These are phyloP conservation scores for Arabidopsis lyrata DNA, from an alignment of 441 rosid genomes.

Conservation along the genomic window DNA sequence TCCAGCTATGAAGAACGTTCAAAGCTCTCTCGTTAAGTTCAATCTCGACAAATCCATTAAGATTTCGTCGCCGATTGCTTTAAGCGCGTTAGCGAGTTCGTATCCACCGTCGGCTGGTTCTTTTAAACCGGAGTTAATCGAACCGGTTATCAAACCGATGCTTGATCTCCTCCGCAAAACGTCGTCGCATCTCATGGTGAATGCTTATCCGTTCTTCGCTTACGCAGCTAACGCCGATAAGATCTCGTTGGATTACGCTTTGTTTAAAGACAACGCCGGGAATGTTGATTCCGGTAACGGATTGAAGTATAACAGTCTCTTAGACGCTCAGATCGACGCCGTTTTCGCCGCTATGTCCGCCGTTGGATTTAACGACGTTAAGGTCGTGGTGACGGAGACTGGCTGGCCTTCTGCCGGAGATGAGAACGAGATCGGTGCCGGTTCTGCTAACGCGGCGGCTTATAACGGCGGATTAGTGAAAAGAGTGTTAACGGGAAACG, in stretches of 20 bases:
- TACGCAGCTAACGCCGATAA: slow-evolving; percentile 64
- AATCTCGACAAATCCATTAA: slow-evolving; percentile 60
- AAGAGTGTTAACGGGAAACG: slow-evolving; percentile 55
- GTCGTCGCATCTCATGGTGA: slow-evolving; percentile 75
- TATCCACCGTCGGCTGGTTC: slow-evolving; percentile 86
- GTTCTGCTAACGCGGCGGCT: slow-evolving; percentile 60
- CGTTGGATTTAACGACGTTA: slow-evolving; percentile 52
- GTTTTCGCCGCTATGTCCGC: slow-evolving; percentile 73
- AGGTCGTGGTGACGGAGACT: slow-evolving; percentile 63
- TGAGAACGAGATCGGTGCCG: slow-evolving; percentile 58
- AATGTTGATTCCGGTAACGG: slow-evolving; percentile 82
- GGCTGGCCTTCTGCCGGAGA: slow-evolving; percentile 81
- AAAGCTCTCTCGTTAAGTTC: slow-evolving; percentile 60
- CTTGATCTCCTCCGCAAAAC: slow-evolving; percentile 62
- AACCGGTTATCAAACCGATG: slow-evolving; percentile 81
- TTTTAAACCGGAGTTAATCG: slow-evolving; percentile 62
- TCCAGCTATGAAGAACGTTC: slow-evolving; percentile 79
- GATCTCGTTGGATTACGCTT: slow-evolving; percentile 75
- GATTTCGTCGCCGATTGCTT: slow-evolving; percentile 80
- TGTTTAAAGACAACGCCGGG: slow-evolving; percentile 70
- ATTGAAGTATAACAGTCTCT: slow-evolving; percentile 64
- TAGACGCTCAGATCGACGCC: slow-evolving; percentile 91
- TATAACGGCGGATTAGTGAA: slow-evolving; percentile 66
- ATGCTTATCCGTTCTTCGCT: slow-evolving; percentile 87
- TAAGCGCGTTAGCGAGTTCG: slow-evolving; percentile 61